Evolutionary conservation across 352 stramenopile genomes (phyloP).

Genomic region (Phytophthora hibernalis): DNA sequence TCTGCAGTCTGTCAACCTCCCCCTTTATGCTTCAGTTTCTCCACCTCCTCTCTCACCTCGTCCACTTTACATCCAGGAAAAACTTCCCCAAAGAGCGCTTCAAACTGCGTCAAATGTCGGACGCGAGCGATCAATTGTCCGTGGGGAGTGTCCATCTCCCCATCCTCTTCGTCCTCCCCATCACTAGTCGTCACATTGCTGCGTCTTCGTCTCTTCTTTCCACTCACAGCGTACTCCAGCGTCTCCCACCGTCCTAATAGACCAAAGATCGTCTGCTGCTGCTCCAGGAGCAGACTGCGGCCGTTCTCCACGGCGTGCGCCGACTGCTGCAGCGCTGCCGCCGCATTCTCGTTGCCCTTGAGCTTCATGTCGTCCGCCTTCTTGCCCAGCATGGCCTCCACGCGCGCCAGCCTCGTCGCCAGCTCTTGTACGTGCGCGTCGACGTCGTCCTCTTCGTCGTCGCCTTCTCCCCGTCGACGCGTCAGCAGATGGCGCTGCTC

Average conservation of each 20-base stretch:
- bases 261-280: constrained; percentile 59
- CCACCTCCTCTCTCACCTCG: constrained; percentile 20
- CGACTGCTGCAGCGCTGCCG: constrained; percentile 61
- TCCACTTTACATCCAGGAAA: constrained; percentile 26
- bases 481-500: constrained; percentile 64
- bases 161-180: constrained; percentile 14
- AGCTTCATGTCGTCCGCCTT: constrained; percentile 81
- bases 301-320: constrained; percentile 50
- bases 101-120: constrained; percentile 32
- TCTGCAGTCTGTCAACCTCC: constrained; percentile 20
- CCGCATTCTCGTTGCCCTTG: constrained; percentile 70
- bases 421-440: constrained; percentile 48
- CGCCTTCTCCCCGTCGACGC: constrained; percentile 34
- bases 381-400: constrained; percentile 68
- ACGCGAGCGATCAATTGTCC: constrained; percentile 18
- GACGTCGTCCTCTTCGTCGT: constrained; percentile 26
- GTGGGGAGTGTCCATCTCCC: constrained; percentile 13
- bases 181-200: constrained; percentile 11
- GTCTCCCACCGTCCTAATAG: constrained; percentile 45
- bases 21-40: constrained; percentile 9
- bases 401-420: constrained; percentile 38
- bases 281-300: constrained; percentile 43
- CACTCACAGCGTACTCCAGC: constrained; percentile 13
- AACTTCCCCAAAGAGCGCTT: constrained; percentile 17
- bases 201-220: background rate